Conservation (phyloP, 2,329 filamentous ascomycete genomes). For the Aspergillus sp. region DNA sequence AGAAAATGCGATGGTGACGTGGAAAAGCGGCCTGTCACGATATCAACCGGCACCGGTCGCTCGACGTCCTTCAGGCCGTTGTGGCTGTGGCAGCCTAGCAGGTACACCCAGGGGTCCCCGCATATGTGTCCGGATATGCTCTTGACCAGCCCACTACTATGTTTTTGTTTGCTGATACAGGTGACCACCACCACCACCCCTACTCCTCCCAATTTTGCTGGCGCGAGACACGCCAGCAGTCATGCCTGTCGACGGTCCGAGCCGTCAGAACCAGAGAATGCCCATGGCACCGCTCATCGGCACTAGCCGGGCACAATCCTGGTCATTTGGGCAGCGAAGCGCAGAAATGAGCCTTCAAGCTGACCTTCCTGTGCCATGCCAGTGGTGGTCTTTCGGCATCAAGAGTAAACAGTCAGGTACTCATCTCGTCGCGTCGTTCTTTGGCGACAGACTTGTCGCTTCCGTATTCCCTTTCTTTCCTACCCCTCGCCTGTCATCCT, state of each 20-base stretch:
- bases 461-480: slow-evolving; percentile 9
- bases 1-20: slow-evolving; percentile 31
- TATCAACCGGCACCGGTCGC: slow-evolving; percentile 29
- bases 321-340: slow-evolving; percentile 35
- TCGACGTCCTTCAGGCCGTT: slow-evolving; percentile 27
- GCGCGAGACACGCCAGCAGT: slow-evolving; percentile 17
- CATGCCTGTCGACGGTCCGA: slow-evolving; percentile 31
- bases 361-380: slow-evolving; percentile 11
- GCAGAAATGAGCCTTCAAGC: slow-evolving; percentile 21
- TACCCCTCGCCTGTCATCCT: neutral
- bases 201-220: slow-evolving; percentile 11
- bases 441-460: slow-evolving; percentile 2
- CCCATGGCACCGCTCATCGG: slow-evolving; percentile 21
- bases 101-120: slow-evolving; percentile 19
- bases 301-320: slow-evolving; percentile 21
- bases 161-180: slow-evolving; percentile 15
- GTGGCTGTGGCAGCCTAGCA: slow-evolving; percentile 31
- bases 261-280: slow-evolving; percentile 28
- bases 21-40: slow-evolving; percentile 32
- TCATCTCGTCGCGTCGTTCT: slow-evolving; percentile 12
- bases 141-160: neutral
- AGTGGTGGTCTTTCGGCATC: slow-evolving; percentile 5
- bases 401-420: neutral
- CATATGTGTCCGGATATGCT: neutral
- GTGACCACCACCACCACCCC: slow-evolving; percentile 8